Percentiles rank a stretch among this genome's conserved stretches.
Conservation (phyloP, 116 monocot species). For the Dioscorea cayenensis region DNA sequence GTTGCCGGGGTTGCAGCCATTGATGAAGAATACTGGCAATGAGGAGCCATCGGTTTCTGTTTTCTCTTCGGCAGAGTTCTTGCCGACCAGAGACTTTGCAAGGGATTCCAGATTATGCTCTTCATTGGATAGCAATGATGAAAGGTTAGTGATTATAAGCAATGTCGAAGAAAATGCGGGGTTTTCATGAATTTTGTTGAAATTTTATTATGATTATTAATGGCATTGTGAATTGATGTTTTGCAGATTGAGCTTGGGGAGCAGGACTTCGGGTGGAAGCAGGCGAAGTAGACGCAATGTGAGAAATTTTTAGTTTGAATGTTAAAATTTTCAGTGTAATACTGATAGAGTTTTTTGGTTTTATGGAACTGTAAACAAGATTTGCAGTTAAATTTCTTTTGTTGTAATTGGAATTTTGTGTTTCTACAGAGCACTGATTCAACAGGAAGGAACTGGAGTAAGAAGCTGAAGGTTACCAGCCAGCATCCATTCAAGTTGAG, state of each 20-base stretch:
- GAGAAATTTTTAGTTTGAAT: conserved; percentile 7
- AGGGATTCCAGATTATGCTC: conserved; percentile 39
- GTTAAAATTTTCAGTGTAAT: not conserved
- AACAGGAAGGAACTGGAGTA: conserved; percentile 57
- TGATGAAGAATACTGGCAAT: conserved; percentile 4
- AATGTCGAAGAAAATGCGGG: not conserved
- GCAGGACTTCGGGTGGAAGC: conserved; percentile 44
- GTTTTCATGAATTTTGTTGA: not conserved
- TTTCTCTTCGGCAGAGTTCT: conserved; percentile 37
- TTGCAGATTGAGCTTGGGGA: conserved; percentile 56
- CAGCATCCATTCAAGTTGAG: conserved; percentile 84
- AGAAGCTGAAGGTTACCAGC: conserved; percentile 81
- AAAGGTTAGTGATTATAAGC: conserved; percentile 32
- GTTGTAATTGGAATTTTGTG: conserved; percentile 1
- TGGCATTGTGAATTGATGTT: not conserved
- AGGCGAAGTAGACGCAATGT: conserved; percentile 56
- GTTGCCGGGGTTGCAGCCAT: conserved; percentile 44
- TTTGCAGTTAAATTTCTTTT: not conserved
- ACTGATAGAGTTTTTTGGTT: not conserved
- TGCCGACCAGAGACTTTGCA: conserved; percentile 15
- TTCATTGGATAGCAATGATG: conserved; percentile 44
- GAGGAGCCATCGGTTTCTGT: conserved; percentile 11
- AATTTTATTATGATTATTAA: conserved; percentile 1
- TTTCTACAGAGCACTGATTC: conserved; percentile 66
- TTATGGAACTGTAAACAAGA: not conserved